phyloP scores from a whole-genome alignment of 176 grass and related monocot species.

The Oryza glumipatula region DNA sequence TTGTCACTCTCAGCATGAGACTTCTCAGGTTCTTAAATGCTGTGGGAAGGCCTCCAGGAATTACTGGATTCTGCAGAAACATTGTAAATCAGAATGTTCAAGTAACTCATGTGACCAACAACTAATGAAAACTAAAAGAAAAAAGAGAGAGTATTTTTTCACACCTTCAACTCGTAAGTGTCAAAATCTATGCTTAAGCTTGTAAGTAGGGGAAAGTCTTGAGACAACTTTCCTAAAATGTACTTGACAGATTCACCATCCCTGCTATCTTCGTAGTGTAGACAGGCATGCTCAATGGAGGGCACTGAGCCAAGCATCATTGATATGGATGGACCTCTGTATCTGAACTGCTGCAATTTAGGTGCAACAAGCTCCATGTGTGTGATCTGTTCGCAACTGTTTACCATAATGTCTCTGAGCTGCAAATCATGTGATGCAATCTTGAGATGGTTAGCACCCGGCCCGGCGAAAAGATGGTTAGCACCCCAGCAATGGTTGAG shows the following conservation, averaged over 20 bases:
- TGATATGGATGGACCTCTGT: neutral
- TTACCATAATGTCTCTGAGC: neutral
- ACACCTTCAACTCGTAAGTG: neutral
- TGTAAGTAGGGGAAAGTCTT: neutral
- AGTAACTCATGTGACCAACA: neutral
- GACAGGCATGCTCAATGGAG: neutral
- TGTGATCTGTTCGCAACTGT: neutral
- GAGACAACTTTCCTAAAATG: neutral
- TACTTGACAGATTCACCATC: neutral
- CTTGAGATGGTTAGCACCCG: neutral
- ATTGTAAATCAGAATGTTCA: neutral
- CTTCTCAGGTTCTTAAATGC: neutral
- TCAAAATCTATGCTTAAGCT: neutral
- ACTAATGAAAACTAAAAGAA: neutral
- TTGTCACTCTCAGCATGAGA: no score
- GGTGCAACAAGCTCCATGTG: neutral
- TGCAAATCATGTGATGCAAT: neutral
- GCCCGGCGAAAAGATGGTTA: neutral
- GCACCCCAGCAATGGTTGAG: neutral
- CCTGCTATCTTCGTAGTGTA: neutral
- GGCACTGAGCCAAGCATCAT: neutral
- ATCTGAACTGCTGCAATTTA: neutral
- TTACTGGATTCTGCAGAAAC: neutral
- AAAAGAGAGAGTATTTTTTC: neutral
- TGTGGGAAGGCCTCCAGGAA: neutral